Evolutionary conservation across 2,329 filamentous ascomycete species (phyloP), one percentile per base, ranked within the genome.

Genomic region (Tolypocladium ovalisporum): DNA sequence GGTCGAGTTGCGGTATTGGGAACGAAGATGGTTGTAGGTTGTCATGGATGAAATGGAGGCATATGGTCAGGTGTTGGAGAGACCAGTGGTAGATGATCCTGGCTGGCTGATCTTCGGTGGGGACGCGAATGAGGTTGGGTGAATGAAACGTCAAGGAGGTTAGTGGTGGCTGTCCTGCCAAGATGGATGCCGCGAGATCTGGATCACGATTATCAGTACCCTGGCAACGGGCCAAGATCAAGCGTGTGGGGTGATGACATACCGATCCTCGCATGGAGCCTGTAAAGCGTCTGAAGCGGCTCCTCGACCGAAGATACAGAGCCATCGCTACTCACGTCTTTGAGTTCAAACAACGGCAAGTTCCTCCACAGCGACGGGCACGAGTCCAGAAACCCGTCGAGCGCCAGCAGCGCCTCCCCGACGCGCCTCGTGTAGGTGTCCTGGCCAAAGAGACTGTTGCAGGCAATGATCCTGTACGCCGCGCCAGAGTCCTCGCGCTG

Each of bases 291-390:
- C 44, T 47, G 44, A 3, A 47, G 44, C 3, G 44, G 44, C 44
- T 47, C 44, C 24, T 29, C 44, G 44, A 47, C 44, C 44, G 44
- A 29, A 10, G 15, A 29, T 24, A 47, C 44, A 5, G 44, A 27
- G 15, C 44, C 44, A 29, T 47, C 44, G 27, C 24, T 8, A 24
- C 44, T 32, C 44, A 47, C 44, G 6, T 29, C 44, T 27, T 47
- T 29, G 15, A 47, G 44, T 13, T 47, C 44, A 19, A 47, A 29
- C 24, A 47, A 13, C 24, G 44, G 44, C 44, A 47, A 15, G 2
- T 19, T 47, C 44, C 44, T 29, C 44, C 44, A 47, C 44, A 47
- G 15, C 62, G 34, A 63, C 62, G 59, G 57, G 3, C 56, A 56
- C 2, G 55, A 47, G 27, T 39, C 39, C 8, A 62, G 49, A 27